Base-by-base conservation (phyloP, 805 yeast species). In the Lipomyces japonicus region DNA sequence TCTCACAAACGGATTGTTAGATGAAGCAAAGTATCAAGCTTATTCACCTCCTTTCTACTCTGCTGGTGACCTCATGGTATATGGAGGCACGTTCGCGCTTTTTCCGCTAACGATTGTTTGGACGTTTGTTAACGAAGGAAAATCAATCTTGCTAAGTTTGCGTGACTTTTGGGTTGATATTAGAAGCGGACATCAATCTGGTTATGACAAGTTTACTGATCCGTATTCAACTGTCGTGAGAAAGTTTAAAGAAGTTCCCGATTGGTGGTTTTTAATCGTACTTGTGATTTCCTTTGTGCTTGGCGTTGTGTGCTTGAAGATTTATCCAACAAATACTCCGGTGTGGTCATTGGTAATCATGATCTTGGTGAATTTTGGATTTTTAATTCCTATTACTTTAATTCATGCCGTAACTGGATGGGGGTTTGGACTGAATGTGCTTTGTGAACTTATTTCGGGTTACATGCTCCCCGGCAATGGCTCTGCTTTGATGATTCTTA, bases 1-100 rank as follows among this genome's bases (percentile, higher is more conserved):
- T 43, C 67, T 82, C 31, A 68, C 75, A 56, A 69, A 72, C 26
- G 66, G 73, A 48, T 57, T 66, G 3, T 73, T 83, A 52, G 71
- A 76, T 61, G 64, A 68, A 47, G 64, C 64, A 6, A 77, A 69
- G 5, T 84, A 82, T 65, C 62, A 75, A 56, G 63, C 65, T 4
- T 83, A 84, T 67, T 82, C 87, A 1, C 86, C 87, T 4, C 71
- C 82, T 39, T 83, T 74, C 63, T 70, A 81, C 49, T 71, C 80
- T 4, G 81, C 81, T 59, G 59, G 60, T 18, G 78, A 76, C 61
- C 74, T 80, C 26, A 62, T 84, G n/a, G 70, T 79, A 10, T 80
- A 81, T 61, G 85, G 84, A 59, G 72, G 70, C 65, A 75, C 73
- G 43, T 78, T 81, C 68, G 89, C 68, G 83, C 81, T 61, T 77